Evolutionary conservation across 108 stramenopile genomes (phyloP), one percentile per base, ranked within the genome.

Genomic region (Nitzschia sp.): DNA sequence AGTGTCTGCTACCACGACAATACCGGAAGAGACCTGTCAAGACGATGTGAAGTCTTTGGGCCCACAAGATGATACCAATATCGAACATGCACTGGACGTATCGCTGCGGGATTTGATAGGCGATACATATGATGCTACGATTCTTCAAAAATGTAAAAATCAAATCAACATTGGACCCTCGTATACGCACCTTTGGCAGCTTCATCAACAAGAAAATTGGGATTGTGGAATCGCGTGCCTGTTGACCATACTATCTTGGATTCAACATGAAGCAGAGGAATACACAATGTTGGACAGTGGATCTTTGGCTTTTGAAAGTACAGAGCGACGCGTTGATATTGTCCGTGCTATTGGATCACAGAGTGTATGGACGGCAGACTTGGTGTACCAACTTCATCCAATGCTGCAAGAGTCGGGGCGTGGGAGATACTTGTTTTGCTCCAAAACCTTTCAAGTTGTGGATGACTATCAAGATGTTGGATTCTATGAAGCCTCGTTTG

Each of bases 311-410:
- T 15, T 20, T 11, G 60, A 61, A 10, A 59, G 41, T 29, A 22
- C 8, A 57, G 6, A 25, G 34, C 69, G 65, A 67, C 67, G 53
- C 8, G 44, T 65, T 8, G 55, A 64, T 56, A 71, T 91, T 50
- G 42, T 78, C 3, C 55, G 68, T 5, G 61, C 39, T 46, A 59
- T 89, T 39, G 70, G 59, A 17, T 77, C 88, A 48, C 39, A 89
- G 65, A 89, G 87, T 51, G 83, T 92, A 41, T 92, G 91, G 91
- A 88, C 88, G 1, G 78, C 86, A 37, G 91, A 92, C 68, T 73
- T 92, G 60, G 77, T 92, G 5, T 63, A 56, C 34, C 64, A 86
- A 15, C 59, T 92, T 15, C 63, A 87, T 21, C 21, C 41, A 38
- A 48, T 79, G 50, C 44, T 84, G 51, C 44, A 55, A 7, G 53